Percentiles rank a stretch among this genome's conserved stretches.
phyloP scores from a whole-genome alignment of 1,139 yeast genomes.

The Taiozyma onychis region DNA sequence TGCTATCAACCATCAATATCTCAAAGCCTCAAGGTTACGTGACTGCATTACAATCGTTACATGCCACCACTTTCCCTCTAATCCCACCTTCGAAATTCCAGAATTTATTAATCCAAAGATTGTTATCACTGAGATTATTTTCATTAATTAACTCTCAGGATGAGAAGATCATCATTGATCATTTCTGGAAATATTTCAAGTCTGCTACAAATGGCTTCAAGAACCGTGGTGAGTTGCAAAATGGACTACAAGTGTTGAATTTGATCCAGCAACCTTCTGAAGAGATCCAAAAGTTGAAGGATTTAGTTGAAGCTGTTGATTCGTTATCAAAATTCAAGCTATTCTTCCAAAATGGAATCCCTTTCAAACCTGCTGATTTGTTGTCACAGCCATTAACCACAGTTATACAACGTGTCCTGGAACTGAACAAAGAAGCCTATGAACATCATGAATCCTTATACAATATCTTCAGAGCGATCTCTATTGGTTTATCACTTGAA shows the following conservation, averaged over 20 bases:
- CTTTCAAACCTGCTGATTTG: constrained; percentile 34
- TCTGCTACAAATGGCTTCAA: constrained; percentile 46
- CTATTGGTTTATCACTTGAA: constrained; percentile 27
- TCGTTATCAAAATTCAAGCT: constrained; percentile 31
- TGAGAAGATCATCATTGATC: constrained; percentile 24
- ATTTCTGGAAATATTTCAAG: constrained; percentile 52
- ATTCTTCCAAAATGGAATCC: constrained; percentile 31
- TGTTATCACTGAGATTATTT: constrained; percentile 35
- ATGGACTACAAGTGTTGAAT: constrained; percentile 36
- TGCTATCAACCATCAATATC: neutral
- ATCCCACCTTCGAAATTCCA: constrained; percentile 28
- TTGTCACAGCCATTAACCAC: constrained; percentile 23
- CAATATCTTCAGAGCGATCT: constrained; percentile 37
- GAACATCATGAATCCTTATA: constrained; percentile 25
- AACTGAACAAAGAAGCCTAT: constrained; percentile 51
- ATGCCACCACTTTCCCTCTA: constrained; percentile 20
- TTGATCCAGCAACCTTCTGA: constrained; percentile 27
- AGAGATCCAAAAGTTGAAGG: constrained; percentile 29
- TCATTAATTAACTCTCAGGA: constrained; percentile 24
- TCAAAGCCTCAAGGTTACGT: neutral
- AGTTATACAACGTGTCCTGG: constrained; percentile 38
- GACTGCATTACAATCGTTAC: neutral
- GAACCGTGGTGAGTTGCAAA: constrained; percentile 39
- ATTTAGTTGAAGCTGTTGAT: constrained; percentile 34
- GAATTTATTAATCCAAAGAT: constrained; percentile 33